These are phyloP conservation scores for Phyllosticta paracitricarpa DNA, from an alignment of 2,329 filamentous ascomycete genomes.

Conservation along the genomic window DNA sequence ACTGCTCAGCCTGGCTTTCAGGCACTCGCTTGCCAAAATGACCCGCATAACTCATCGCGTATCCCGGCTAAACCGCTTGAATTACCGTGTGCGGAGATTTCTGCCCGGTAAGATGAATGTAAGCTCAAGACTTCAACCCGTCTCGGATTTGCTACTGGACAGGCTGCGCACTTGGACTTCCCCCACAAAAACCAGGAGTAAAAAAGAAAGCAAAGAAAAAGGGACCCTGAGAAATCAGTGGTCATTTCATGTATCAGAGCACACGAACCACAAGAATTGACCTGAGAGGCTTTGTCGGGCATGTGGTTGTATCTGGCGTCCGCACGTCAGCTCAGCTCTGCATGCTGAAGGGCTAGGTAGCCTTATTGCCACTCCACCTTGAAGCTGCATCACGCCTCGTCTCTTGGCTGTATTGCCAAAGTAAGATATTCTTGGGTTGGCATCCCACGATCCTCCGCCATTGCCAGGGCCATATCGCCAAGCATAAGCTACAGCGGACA, in stretches of 20 bases:
- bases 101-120: background rate
- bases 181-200: background rate
- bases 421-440: background rate
- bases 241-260: background rate
- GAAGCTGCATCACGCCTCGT: background rate
- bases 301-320: background rate
- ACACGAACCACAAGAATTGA: background rate
- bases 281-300: background rate
- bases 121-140: background rate
- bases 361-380: background rate
- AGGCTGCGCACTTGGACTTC: background rate
- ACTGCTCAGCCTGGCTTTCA: background rate
- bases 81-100: background rate
- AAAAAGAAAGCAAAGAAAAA: background rate
- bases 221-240: background rate
- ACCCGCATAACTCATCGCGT: background rate
- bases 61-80: background rate
- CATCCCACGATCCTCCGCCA: constrained; percentile 3
- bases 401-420: constrained; percentile 6
- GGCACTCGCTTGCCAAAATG: background rate
- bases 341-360: background rate
- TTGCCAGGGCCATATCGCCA: background rate
- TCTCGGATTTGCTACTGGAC: background rate
- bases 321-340: background rate
- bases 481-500: background rate